These are phyloP conservation scores for Phialemonium atrogriseum DNA, from an alignment of 2,329 filamentous ascomycete genomes.

Conservation along the genomic window DNA sequence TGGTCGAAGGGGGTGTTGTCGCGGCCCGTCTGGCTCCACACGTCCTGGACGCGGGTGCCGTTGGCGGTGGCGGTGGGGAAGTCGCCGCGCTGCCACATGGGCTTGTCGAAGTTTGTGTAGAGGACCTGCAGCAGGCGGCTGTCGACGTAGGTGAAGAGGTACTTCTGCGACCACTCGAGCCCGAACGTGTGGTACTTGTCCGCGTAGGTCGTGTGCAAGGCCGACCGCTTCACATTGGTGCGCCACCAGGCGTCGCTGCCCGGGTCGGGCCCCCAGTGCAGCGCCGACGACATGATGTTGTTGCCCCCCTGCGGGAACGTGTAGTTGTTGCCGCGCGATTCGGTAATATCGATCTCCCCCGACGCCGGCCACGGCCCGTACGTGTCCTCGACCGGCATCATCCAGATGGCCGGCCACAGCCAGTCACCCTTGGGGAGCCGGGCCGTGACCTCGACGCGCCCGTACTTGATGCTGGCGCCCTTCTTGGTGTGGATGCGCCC, in stretches of 20 bases:
- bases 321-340: constrained; percentile 76
- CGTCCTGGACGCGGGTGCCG: constrained; percentile 54
- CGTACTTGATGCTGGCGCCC: constrained; percentile 66
- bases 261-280: constrained; percentile 73
- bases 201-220: constrained; percentile 67
- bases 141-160: constrained; percentile 82
- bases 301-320: constrained; percentile 70
- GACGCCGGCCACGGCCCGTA: constrained; percentile 74
- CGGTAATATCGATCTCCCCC: constrained; percentile 77
- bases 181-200: constrained; percentile 67
- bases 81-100: constrained; percentile 59
- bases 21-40: constrained; percentile 54
- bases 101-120: constrained; percentile 64
- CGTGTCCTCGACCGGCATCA: constrained; percentile 64
- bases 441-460: constrained; percentile 71
- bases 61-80: constrained; percentile 59
- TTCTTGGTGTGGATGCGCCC: constrained; percentile 70
- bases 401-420: constrained; percentile 91
- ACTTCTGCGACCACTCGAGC: constrained; percentile 81
- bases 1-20: constrained; percentile 66
- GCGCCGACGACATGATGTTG: constrained; percentile 68
- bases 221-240: constrained; percentile 68
- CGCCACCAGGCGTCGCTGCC: constrained; percentile 74
- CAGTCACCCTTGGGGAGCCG: constrained; percentile 72
- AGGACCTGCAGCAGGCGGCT: constrained; percentile 70